Conservation (phyloP, 176 grass and related monocot species). For the Saccharum officinarum region DNA sequence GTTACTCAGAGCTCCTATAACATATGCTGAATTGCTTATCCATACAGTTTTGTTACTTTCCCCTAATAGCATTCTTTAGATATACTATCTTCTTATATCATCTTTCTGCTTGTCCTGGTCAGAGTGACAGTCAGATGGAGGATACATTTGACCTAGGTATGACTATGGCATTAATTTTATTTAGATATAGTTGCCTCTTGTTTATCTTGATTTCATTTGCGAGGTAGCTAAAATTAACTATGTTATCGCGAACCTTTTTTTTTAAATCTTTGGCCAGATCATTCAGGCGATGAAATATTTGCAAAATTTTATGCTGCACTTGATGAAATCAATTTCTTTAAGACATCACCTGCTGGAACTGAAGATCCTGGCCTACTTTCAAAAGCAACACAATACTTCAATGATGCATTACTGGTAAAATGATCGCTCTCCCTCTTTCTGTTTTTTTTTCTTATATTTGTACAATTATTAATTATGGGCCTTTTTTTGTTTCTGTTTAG, state of each 20-base stretch:
- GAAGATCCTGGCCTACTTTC: constrained; percentile 64
- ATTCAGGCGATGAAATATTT: constrained; percentile 67
- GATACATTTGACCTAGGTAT: constrained; percentile 64
- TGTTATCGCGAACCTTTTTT: not conserved
- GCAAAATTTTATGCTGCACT: constrained; percentile 68
- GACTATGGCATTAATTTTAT: constrained; percentile 19
- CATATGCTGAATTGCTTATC: constrained; percentile 19
- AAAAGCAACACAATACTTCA: constrained; percentile 65
- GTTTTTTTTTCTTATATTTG: not conserved
- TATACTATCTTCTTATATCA: constrained; percentile 15
- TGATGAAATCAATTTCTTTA: constrained; percentile 75
- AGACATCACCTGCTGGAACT: constrained; percentile 45
- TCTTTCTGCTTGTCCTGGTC: constrained; percentile 29
- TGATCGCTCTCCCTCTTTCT: not conserved
- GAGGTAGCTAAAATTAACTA: constrained; percentile 17
- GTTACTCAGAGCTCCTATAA: not conserved
- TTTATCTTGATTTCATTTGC: constrained; percentile 19
- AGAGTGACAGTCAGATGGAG: constrained; percentile 51
- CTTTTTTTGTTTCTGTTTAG: constrained; percentile 35
- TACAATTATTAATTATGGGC: not conserved
- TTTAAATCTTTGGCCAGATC: constrained; percentile 9
- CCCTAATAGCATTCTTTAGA: not conserved
- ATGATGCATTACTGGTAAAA: constrained; percentile 54
- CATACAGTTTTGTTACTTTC: not conserved
- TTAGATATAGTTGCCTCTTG: not conserved